A percentile compares a stretch with the other conserved stretches of the same genome.
Evolutionary conservation across 1,139 yeast genomes (phyloP).

Genomic region (Lizanozyma gosingica): DNA sequence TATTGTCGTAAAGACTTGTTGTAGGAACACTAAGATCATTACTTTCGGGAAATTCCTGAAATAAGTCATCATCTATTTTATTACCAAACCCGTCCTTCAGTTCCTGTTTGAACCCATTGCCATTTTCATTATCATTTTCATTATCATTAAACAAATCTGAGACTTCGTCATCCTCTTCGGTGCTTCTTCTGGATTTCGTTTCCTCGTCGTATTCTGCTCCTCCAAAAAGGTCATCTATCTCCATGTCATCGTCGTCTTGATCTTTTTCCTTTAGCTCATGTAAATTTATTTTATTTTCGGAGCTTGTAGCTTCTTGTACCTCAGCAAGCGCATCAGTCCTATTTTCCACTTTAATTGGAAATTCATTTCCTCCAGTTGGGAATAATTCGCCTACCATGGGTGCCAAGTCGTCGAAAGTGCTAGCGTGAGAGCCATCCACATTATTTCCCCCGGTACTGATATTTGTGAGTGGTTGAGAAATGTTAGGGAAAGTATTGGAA

Average conservation of each 20-base stretch:
- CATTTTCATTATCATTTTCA: too few relatives aligned
- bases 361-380: constrained; percentile 5
- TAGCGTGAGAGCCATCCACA: background rate
- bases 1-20: background rate
- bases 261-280: constrained; percentile 4
- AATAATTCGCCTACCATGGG: constrained; percentile 19
- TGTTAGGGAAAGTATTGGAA: background rate
- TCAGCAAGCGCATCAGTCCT: background rate
- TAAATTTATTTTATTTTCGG: constrained; percentile 5
- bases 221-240: constrained; percentile 34
- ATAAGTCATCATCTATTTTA: background rate
- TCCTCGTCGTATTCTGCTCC: constrained; percentile 9
- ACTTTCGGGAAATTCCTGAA: background rate
- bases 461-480: background rate
- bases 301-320: background rate
- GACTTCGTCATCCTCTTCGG: background rate
- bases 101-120: background rate
- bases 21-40: background rate
- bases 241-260: constrained; percentile 16
- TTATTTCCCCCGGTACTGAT: background rate
- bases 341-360: constrained; percentile 6
- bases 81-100: background rate
- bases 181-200: background rate
- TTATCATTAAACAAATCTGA: too few relatives aligned
- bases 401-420: constrained; percentile 3